Percentiles rank a stretch among this genome's conserved stretches.
Evolutionary conservation across 1,284 basidiomycete species (phyloP).

Genomic region (Mrakiaceae sp.): DNA sequence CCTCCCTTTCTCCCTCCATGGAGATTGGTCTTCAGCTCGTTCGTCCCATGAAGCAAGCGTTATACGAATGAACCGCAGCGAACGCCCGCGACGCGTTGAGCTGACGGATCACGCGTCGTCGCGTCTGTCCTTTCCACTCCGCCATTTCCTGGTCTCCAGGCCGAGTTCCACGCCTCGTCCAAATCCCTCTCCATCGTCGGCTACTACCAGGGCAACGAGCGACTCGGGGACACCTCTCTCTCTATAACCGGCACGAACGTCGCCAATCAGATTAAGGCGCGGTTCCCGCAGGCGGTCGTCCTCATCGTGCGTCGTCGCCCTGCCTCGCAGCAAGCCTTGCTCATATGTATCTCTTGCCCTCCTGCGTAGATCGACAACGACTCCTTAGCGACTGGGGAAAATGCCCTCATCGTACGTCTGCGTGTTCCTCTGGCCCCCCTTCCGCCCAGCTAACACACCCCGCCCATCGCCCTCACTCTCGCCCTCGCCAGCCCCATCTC

Average conservation of each 20-base stretch:
- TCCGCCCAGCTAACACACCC: neutral
- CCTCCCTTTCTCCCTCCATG: conserved; percentile 29
- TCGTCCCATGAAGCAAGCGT: conserved; percentile 17
- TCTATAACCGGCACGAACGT: conserved; percentile 22
- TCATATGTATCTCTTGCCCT: neutral
- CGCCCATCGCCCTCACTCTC: neutral
- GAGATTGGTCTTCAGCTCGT: conserved; percentile 32
- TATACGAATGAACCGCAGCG: too few species aligned
- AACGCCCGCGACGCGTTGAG: too few species aligned
- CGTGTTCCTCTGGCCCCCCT: neutral
- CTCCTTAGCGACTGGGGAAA: conserved; percentile 23
- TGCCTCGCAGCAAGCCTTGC: neutral
- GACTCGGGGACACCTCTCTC: conserved; percentile 17
- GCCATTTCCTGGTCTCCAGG: neutral
- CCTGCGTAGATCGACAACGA: conserved; percentile 27
- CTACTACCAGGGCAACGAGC: conserved; percentile 31
- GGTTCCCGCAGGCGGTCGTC: conserved; percentile 20
- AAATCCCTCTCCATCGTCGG: conserved; percentile 25
- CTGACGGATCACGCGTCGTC: too few species aligned
- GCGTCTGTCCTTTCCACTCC: neutral
- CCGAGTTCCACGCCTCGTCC: conserved; percentile 17
- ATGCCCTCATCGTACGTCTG: conserved; percentile 25
- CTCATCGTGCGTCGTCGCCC: conserved; percentile 25
- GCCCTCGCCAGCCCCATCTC: neutral
- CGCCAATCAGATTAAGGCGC: conserved; percentile 18